These are phyloP conservation scores for Capsicum rhomboideum DNA, from an alignment of 257 asterid genomes.

Conservation along the genomic window DNA sequence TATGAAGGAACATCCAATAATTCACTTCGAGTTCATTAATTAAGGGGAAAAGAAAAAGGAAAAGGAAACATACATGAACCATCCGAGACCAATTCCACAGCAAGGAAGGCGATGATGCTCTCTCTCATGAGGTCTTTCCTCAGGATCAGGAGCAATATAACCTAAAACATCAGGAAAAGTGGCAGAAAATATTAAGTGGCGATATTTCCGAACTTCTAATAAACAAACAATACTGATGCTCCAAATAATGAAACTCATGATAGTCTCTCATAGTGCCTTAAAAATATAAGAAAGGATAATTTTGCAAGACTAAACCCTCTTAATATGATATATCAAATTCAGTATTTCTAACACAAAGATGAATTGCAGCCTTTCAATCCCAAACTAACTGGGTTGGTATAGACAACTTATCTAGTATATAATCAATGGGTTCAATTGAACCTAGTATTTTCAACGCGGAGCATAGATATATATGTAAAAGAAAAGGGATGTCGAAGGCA, in stretches of 20 bases:
- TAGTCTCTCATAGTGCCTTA: neutral
- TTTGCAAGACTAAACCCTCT: neutral
- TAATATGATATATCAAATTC: neutral
- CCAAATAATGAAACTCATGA: neutral
- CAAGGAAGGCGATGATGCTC: constrained; percentile 49
- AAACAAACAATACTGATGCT: neutral
- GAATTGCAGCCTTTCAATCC: neutral
- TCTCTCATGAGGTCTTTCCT: constrained; percentile 62
- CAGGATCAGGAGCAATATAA: constrained; percentile 28
- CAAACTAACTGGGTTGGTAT: neutral
- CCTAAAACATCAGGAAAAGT: neutral
- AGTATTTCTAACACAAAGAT: neutral
- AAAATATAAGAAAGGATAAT: neutral
- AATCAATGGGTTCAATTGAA: neutral
- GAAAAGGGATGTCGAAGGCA: no score
- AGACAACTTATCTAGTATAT: neutral
- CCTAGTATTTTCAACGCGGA: neutral
- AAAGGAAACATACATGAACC: constrained; percentile 55
- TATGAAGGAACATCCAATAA: neutral
- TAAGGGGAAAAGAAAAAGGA: neutral
- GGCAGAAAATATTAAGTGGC: neutral
- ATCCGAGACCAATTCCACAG: constrained; percentile 81
- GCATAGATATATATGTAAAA: neutral
- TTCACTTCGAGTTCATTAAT: neutral
- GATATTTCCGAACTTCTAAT: neutral